These are phyloP conservation scores for Camellia granthamiana DNA, from an alignment of 148 eudicot genomes.

Conservation along the genomic window DNA sequence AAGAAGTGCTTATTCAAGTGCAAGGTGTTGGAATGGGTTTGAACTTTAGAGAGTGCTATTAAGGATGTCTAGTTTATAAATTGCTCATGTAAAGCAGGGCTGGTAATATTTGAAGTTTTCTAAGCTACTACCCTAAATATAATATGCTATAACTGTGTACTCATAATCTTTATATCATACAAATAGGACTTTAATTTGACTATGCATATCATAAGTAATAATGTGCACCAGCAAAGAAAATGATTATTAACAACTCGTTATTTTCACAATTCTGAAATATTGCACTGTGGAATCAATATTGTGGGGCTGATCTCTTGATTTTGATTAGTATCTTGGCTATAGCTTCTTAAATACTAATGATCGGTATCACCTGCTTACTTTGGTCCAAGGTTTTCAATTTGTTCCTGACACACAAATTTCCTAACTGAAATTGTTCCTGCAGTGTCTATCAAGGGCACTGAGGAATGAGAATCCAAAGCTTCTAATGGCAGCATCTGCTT, in stretches of 20 bases:
- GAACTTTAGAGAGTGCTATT: not conserved
- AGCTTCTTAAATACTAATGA: not conserved
- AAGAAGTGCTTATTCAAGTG: not conserved
- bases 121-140: not conserved
- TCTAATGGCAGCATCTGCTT: constrained; percentile 89
- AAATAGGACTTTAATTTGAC: not conserved
- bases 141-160: not conserved
- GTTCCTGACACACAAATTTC: not conserved
- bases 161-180: not conserved
- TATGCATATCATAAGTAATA: not conserved
- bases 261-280: not conserved
- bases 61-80: not conserved
- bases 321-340: not conserved
- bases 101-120: not conserved
- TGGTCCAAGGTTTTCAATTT: not conserved
- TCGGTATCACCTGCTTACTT: not conserved
- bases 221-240: not conserved
- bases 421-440: constrained; percentile 18
- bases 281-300: constrained; percentile 1
- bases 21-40: not conserved
- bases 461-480: constrained; percentile 76
- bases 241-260: not conserved
- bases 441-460: constrained; percentile 90
- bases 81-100: not conserved
- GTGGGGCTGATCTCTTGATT: not conserved